Evolutionary conservation across 148 eudicot species (phyloP).

Genomic region (Rhododendron henanense): DNA sequence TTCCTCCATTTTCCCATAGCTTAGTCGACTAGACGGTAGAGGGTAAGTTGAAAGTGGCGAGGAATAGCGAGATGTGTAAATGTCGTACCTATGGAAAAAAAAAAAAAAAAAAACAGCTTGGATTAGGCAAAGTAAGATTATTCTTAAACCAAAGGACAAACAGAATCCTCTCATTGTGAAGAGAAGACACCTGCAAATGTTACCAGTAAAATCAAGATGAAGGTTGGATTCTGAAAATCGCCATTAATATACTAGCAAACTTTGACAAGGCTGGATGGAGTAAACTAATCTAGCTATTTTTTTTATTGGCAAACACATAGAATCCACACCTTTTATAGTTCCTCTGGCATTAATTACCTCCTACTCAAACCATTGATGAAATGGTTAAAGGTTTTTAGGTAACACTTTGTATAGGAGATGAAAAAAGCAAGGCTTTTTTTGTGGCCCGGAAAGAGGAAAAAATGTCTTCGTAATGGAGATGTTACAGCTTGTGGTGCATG

Average conservation of each 20-base stretch:
- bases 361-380: background rate
- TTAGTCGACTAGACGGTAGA: slow-evolving; percentile 32
- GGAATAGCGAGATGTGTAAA: slow-evolving; percentile 34
- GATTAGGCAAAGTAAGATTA: background rate
- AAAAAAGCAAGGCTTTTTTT: background rate
- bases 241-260: background rate
- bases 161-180: background rate
- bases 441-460: background rate
- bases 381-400: background rate
- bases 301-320: background rate
- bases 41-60: slow-evolving; percentile 31
- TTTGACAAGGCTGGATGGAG: background rate
- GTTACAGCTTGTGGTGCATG: background rate
- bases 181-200: background rate
- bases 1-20: slow-evolving; percentile 32
- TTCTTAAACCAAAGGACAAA: background rate
- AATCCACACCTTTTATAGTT: background rate
- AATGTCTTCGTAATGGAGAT: background rate
- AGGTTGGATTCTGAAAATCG: background rate
- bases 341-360: background rate
- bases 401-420: background rate
- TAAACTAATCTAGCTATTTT: background rate
- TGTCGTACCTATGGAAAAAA: slow-evolving; percentile 38
- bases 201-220: background rate
- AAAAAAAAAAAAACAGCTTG: background rate